Percentiles rank a stretch among this genome's conserved stretches.
phyloP scores from a whole-genome alignment of 208 protist species.

The Trypanosoma platydactyli region DNA sequence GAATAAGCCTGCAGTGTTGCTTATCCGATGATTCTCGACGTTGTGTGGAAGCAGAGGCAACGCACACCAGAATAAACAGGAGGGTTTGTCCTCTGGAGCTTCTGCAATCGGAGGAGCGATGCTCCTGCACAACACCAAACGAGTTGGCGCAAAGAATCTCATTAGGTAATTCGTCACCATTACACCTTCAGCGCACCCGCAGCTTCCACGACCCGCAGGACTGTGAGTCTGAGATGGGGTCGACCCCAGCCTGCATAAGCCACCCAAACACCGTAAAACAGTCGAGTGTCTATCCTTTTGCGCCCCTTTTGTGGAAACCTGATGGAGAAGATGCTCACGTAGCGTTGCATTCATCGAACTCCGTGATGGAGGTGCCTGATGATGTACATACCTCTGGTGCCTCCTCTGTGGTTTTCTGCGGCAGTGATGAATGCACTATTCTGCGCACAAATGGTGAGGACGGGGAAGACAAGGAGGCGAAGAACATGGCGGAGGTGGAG shows the following conservation, averaged over 20 bases:
- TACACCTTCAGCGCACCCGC: background rate
- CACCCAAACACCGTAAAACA: too few species aligned
- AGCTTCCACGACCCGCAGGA: conserved; percentile 1
- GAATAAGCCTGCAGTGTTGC: background rate
- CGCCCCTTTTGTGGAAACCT: background rate
- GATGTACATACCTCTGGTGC: background rate
- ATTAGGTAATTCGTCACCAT: background rate
- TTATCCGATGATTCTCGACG: background rate
- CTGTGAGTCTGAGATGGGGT: background rate
- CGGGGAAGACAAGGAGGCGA: background rate
- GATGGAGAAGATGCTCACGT: background rate
- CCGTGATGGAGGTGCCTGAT: background rate
- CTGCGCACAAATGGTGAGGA: background rate
- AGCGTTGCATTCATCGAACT: background rate
- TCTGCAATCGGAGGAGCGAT: background rate
- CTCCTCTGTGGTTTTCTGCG: background rate
- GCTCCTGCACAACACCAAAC: background rate
- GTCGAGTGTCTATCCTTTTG: background rate
- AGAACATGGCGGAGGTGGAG: conserved; percentile 6
- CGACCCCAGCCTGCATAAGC: background rate
- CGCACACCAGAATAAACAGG: background rate
- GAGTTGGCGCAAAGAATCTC: background rate
- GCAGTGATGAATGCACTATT: background rate
- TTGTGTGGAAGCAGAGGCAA: background rate
- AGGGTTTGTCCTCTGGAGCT: background rate